Conservation (phyloP, 257 asterid genomes). For the Nicotiana paniculata region DNA sequence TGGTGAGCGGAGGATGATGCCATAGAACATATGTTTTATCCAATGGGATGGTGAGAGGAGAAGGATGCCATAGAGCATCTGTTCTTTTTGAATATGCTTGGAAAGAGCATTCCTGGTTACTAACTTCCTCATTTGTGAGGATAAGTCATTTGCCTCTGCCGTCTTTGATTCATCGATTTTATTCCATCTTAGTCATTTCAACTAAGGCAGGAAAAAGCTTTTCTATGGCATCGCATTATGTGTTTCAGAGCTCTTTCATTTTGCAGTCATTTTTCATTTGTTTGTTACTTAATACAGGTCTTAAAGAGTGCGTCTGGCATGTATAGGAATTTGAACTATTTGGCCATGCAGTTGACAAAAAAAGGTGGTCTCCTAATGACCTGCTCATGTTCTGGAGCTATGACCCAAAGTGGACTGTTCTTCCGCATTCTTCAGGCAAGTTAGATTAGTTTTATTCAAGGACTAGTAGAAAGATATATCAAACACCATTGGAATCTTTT, state of each 20-base stretch:
- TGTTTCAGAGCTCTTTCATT: not conserved
- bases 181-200: not conserved
- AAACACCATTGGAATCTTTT: not conserved
- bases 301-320: conserved; percentile 88
- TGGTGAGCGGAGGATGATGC: not conserved
- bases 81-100: not conserved
- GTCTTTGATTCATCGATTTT: not conserved
- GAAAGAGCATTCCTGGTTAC: not conserved
- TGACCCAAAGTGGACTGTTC: conserved; percentile 95
- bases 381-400: conserved; percentile 97
- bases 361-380: conserved; percentile 89
- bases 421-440: conserved; percentile 74
- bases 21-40: not conserved
- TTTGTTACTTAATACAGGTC: conserved; percentile 38
- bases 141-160: not conserved
- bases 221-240: not conserved
- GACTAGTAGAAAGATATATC: not conserved
- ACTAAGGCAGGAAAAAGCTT: not conserved
- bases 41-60: not conserved
- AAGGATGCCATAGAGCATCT: not conserved
- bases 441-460: not conserved
- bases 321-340: conserved; percentile 83
- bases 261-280: not conserved
- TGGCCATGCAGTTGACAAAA: conserved; percentile 84
- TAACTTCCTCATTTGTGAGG: conserved; percentile 4